Percentiles rank a stretch among this genome's conserved stretches.
Evolutionary conservation across 2,329 filamentous ascomycete species (phyloP).

Genomic region (Exophiala viscosa): DNA sequence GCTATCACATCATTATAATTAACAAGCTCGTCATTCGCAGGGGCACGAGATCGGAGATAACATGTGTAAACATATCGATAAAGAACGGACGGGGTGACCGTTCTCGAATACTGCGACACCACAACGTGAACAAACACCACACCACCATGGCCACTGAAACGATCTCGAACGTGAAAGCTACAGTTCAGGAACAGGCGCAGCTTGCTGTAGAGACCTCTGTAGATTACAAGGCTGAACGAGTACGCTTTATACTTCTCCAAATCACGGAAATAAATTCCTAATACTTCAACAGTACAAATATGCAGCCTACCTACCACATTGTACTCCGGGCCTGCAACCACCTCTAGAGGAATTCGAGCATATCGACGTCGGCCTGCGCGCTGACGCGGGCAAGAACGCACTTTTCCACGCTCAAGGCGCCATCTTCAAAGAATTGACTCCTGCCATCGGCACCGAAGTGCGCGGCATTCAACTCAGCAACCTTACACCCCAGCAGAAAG

Average conservation of each 20-base stretch:
- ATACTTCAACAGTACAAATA: background rate
- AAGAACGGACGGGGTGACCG: background rate
- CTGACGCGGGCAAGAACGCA: constrained; percentile 42
- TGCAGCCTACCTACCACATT: background rate
- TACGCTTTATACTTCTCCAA: background rate
- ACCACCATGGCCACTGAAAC: background rate
- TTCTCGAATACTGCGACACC: background rate
- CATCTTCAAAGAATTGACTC: constrained; percentile 27
- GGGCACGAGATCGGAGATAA: too few species aligned
- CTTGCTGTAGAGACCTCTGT: background rate
- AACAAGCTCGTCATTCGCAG: too few species aligned
- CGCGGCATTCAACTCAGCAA: constrained; percentile 24
- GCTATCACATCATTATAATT: too few species aligned
- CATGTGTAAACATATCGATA: too few species aligned
- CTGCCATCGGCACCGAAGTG: constrained; percentile 30
- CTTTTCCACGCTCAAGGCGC: constrained; percentile 33
- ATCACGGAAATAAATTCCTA: too few species aligned
- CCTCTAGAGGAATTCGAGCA: constrained; percentile 34
- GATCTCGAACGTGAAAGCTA: background rate
- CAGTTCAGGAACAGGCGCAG: background rate
- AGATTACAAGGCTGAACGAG: background rate
- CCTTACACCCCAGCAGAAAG: constrained; percentile 1
- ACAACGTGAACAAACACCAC: background rate
- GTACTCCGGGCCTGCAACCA: constrained; percentile 13
- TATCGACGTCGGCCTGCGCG: constrained; percentile 39